phyloP scores from a whole-genome alignment of 129 eudicot genomes.

The Ambrosia artemisiifolia region DNA sequence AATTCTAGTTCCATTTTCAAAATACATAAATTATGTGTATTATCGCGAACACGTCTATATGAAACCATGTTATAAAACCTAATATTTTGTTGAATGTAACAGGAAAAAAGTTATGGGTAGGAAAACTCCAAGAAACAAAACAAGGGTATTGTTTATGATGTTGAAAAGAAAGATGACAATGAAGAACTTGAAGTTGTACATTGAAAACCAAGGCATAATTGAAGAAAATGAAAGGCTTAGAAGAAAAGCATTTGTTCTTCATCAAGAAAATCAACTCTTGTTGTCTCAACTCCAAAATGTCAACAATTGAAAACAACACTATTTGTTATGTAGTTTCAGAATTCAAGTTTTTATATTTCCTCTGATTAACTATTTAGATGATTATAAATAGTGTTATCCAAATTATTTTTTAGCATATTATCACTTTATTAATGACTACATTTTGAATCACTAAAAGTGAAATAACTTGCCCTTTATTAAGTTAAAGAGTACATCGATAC shows the following conservation, averaged over 20 bases:
- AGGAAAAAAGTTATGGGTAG: conserved; percentile 27
- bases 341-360: conserved; percentile 9
- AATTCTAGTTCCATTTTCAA: neutral
- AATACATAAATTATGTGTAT: neutral
- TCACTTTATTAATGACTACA: neutral
- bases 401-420: too few species aligned
- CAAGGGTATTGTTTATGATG: conserved; percentile 23
- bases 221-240: conserved; percentile 62
- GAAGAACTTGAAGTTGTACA: conserved; percentile 55
- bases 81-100: conserved; percentile 16
- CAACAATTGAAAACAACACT: conserved; percentile 3
- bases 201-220: conserved; percentile 52
- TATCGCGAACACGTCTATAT: neutral
- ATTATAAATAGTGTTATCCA: too few species aligned
- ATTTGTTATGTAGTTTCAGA: conserved; percentile 10
- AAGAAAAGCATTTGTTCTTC: conserved; percentile 49
- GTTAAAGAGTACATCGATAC: too few species aligned
- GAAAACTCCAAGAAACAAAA: conserved; percentile 12
- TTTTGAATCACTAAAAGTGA: neutral
- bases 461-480: neutral
- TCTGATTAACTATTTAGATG: too few species aligned
- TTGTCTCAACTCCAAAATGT: conserved; percentile 41
- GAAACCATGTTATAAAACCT: neutral
- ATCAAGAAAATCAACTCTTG: conserved; percentile 54
- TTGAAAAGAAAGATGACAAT: conserved; percentile 44